Evolutionary conservation across 441 rosid genomes (phyloP).

Genomic region (Pelargonium australe): DNA sequence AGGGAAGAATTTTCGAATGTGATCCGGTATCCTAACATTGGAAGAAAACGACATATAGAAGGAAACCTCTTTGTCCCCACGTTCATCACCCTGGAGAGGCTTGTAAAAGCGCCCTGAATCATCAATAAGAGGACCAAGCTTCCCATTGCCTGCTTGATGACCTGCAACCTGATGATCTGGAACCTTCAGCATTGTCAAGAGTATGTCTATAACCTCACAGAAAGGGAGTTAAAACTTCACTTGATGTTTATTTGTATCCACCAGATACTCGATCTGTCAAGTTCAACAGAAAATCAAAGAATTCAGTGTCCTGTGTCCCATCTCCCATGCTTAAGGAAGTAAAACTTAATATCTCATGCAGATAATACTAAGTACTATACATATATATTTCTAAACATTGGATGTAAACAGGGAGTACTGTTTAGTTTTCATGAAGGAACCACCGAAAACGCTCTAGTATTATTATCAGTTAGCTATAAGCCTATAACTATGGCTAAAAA

Average conservation of each 20-base stretch:
- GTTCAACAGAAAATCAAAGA: neutral
- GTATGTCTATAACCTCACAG: conserved; percentile 6
- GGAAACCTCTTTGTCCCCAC: conserved; percentile 61
- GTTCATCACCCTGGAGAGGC: conserved; percentile 68
- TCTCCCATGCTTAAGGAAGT: too few species aligned
- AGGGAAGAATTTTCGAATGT: conserved; percentile 67
- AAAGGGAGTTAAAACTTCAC: neutral
- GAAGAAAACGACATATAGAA: conserved; percentile 66
- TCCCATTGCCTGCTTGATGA: conserved; percentile 56
- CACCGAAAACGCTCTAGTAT: too few species aligned
- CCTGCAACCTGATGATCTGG: conserved; percentile 99
- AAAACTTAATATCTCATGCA: too few species aligned
- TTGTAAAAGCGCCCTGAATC: conserved; percentile 81
- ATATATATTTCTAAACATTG: too few species aligned
- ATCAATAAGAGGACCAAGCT: conserved; percentile 75
- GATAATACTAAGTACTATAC: too few species aligned
- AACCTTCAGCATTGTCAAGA: conserved; percentile 53
- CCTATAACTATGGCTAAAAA: too few species aligned
- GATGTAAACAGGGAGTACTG: too few species aligned
- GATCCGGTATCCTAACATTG: conserved; percentile 50
- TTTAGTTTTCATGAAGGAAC: too few species aligned
- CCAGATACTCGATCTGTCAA: neutral
- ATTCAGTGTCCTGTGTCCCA: too few species aligned
- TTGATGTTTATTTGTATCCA: neutral
- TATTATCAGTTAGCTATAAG: too few species aligned